Evolutionary conservation across 2,329 filamentous ascomycete genomes (phyloP).

Genomic region (Pseudogymnoascus verrucosus): DNA sequence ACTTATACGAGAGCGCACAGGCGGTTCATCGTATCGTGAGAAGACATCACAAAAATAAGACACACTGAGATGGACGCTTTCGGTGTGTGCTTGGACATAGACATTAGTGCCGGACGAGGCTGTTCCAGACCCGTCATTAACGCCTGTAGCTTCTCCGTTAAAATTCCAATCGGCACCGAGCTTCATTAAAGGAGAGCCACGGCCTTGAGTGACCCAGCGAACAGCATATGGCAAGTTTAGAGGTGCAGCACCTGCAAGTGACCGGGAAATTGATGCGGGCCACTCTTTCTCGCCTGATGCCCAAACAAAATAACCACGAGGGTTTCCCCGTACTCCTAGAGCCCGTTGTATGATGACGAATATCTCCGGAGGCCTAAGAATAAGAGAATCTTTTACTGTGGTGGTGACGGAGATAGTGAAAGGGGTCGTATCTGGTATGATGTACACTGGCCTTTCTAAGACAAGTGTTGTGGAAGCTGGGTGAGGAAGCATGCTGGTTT

Average conservation of each 20-base stretch:
- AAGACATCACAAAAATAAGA: conserved; percentile 7
- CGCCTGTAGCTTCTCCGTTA: neutral
- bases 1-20: conserved; percentile 9
- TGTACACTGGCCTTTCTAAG: neutral
- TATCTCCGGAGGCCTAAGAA: neutral
- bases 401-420: neutral
- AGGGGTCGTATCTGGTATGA: neutral
- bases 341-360: neutral
- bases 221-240: neutral
- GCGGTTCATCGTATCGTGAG: conserved; percentile 2
- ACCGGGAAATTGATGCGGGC: neutral
- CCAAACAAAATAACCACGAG: neutral
- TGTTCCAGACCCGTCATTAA: neutral
- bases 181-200: neutral
- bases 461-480: neutral
- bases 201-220: neutral
- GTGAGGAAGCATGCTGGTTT: conserved; percentile 2
- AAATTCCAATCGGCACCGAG: neutral
- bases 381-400: neutral
- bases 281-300: neutral
- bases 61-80: neutral
- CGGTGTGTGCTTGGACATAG: neutral
- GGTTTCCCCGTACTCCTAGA: neutral
- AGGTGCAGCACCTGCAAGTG: neutral
- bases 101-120: neutral